A percentile compares a stretch with the other conserved stretches of the same genome.
These are phyloP conservation scores for Candida namnaoensis DNA, from an alignment of 805 yeast genomes.

Conservation along the genomic window DNA sequence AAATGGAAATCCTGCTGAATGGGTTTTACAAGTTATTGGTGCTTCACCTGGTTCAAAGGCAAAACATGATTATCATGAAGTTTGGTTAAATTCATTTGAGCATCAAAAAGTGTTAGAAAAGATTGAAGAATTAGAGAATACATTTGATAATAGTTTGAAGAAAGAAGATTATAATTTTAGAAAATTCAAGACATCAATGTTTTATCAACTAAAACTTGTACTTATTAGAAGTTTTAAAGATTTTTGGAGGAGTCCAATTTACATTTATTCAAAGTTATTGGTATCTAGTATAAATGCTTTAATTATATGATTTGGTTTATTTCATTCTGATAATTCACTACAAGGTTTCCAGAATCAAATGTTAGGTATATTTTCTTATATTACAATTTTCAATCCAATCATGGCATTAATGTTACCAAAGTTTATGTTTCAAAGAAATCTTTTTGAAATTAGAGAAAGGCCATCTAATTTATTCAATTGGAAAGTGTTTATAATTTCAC, in stretches of 20 bases:
- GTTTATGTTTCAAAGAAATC: slow-evolving; percentile 50
- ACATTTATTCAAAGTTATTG: too few relatives aligned
- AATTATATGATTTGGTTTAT: too few relatives aligned
- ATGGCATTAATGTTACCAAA: slow-evolving; percentile 43
- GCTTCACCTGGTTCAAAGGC: slow-evolving; percentile 79
- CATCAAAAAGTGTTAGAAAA: slow-evolving; percentile 49
- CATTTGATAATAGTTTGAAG: too few relatives aligned
- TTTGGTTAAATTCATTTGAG: slow-evolving; percentile 69
- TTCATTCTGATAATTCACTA: too few relatives aligned
- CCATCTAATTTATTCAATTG: slow-evolving; percentile 67
- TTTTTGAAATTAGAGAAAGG: slow-evolving; percentile 67
- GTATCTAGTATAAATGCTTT: too few relatives aligned
- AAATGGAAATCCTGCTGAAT: slow-evolving; percentile 77
- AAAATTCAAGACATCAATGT: slow-evolving; percentile 22
- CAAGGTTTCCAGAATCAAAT: too few relatives aligned
- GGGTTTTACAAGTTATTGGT: slow-evolving; percentile 85
- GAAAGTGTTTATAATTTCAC: slow-evolving; percentile 53
- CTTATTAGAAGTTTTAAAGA: too few relatives aligned
- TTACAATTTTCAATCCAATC: slow-evolving; percentile 37
- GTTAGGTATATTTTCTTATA: too few relatives aligned
- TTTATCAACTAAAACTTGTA: too few relatives aligned
- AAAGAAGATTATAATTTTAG: slow-evolving; percentile 26
- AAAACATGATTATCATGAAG: slow-evolving; percentile 62
- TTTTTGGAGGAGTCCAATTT: too few relatives aligned
- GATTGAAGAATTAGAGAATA: slow-evolving; percentile 55